phyloP scores from a whole-genome alignment of 2,329 filamentous ascomycete species.

The Colletotrichum sp. region DNA sequence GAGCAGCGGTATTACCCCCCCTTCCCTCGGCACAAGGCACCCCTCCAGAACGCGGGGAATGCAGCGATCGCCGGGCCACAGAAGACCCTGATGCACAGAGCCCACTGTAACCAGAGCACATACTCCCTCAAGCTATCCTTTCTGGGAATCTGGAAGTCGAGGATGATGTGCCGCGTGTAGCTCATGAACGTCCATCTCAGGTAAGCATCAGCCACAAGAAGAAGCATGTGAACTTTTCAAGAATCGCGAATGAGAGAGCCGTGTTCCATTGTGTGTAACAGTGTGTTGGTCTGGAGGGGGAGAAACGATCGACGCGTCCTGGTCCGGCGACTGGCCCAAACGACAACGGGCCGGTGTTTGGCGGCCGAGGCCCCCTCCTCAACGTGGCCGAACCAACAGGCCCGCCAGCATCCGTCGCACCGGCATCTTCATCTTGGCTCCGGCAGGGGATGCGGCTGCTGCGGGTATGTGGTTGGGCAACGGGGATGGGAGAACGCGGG shows the following conservation, averaged over 20 bases:
- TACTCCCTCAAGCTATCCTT: background rate
- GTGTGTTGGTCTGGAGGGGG: background rate
- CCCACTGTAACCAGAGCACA: background rate
- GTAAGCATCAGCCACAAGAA: constrained; percentile 10
- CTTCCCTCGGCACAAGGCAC: background rate
- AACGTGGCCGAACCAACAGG: background rate
- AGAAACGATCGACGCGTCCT: background rate
- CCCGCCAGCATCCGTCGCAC: background rate
- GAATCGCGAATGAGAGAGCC: background rate
- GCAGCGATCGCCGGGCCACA: constrained; percentile 16
- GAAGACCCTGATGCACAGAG: constrained; percentile 17
- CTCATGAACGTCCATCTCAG: background rate
- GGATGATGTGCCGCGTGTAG: background rate
- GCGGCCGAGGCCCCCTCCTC: background rate
- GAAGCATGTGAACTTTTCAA: background rate
- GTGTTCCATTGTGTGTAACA: background rate
- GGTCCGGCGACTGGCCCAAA: background rate
- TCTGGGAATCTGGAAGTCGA: background rate
- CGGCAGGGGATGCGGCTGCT: background rate
- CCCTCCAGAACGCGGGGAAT: constrained; percentile 1
- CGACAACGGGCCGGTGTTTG: background rate
- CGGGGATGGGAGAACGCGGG: background rate
- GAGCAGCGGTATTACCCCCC: background rate
- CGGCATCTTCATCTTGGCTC: constrained; percentile 7
- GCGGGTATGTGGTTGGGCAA: background rate